These are phyloP conservation scores for Oemleria cerasiformis DNA, from an alignment of 306 rosid species.

Conservation along the genomic window DNA sequence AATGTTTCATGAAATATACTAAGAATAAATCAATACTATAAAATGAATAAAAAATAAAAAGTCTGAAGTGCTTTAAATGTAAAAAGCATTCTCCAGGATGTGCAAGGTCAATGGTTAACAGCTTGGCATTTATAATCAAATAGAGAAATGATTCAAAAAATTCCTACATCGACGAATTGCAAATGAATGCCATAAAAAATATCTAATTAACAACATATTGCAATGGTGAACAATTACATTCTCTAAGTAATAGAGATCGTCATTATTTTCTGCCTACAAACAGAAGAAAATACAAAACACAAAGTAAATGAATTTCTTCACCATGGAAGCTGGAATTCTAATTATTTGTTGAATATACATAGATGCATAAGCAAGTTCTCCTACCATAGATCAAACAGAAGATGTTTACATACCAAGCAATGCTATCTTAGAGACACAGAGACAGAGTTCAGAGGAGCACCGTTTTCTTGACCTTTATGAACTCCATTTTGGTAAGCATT, in stretches of 20 bases:
- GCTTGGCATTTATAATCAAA: no score
- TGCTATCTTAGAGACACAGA: slow-evolving; percentile 1
- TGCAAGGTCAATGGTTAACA: no score
- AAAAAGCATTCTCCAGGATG: neutral
- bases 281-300: neutral
- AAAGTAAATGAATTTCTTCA: neutral
- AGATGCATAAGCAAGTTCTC: neutral
- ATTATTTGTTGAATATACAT: no score
- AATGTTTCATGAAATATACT: no score
- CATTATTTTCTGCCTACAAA: neutral
- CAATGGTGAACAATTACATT: neutral
- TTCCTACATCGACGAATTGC: no score
- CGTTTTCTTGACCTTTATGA: neutral
- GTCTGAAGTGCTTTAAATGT: neutral
- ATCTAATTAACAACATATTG: neutral
- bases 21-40: no score
- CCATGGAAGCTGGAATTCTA: neutral
- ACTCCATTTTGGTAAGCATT: no score
- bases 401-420: neutral
- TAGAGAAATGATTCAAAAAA: no score
- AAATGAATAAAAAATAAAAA: neutral
- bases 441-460: neutral
- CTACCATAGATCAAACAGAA: neutral
- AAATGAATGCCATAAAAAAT: neutral
- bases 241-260: neutral